A percentile compares a stretch with the other conserved stretches of the same genome.
These are phyloP conservation scores for Cladosporium phlei DNA, from an alignment of 2,329 filamentous ascomycete genomes.

Conservation along the genomic window DNA sequence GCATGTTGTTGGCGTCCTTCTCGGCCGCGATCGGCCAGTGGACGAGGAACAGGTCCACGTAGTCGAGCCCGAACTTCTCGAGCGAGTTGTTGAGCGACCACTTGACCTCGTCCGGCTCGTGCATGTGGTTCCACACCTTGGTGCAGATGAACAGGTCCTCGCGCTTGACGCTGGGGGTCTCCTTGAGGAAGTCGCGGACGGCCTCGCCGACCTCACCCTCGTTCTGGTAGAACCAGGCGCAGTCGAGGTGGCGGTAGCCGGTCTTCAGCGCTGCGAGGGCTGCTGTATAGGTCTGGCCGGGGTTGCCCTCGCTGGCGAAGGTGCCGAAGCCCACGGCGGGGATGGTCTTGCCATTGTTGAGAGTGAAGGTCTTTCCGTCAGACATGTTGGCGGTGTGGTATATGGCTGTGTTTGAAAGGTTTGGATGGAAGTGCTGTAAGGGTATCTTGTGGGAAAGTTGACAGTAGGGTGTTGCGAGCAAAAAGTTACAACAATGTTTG, in stretches of 20 bases:
- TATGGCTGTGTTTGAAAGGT: constrained; percentile 2
- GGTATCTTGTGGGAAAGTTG: background rate
- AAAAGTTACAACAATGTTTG: background rate
- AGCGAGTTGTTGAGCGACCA: constrained; percentile 33
- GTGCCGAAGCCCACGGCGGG: constrained; percentile 62
- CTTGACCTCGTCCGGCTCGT: constrained; percentile 36
- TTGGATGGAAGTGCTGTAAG: background rate
- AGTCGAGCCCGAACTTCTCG: constrained; percentile 31
- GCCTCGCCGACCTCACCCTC: constrained; percentile 51
- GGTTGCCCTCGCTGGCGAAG: constrained; percentile 60
- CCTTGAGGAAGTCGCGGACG: constrained; percentile 52
- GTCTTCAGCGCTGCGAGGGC: constrained; percentile 46
- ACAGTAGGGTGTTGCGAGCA: constrained; percentile 6
- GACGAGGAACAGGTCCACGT: constrained; percentile 34
- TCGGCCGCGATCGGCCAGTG: constrained; percentile 48
- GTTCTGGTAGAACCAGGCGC: constrained; percentile 53
- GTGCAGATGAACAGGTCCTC: constrained; percentile 49
- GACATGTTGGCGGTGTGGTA: constrained; percentile 56
- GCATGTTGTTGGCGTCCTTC: constrained; percentile 44
- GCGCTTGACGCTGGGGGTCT: constrained; percentile 43
- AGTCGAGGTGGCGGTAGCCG: constrained; percentile 54
- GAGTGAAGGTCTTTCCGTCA: constrained; percentile 48
- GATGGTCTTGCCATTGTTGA: constrained; percentile 57
- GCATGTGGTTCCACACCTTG: constrained; percentile 52
- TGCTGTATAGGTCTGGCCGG: constrained; percentile 55